These are phyloP conservation scores for Orbilia quercus DNA, from an alignment of 2,329 filamentous ascomycete species.

Conservation along the genomic window DNA sequence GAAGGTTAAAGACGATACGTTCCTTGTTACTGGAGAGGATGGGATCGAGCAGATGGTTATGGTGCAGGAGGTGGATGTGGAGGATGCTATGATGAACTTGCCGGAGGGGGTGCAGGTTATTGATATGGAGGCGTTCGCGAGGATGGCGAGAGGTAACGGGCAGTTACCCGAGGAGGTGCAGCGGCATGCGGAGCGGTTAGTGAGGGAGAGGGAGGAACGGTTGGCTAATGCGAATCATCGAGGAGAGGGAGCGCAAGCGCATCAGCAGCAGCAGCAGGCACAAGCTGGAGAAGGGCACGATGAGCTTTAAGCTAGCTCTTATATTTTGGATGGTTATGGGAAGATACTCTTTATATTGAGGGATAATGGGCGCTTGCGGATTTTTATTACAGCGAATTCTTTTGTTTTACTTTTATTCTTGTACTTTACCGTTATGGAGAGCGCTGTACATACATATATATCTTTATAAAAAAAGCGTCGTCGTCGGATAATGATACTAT, in stretches of 20 bases:
- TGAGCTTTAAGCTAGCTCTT: constrained; percentile 14
- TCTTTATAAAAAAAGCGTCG: neutral
- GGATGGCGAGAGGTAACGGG: constrained; percentile 62
- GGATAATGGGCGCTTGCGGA: neutral
- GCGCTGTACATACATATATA: neutral
- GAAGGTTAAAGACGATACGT: constrained; percentile 65
- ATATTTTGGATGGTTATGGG: neutral
- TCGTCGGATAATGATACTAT: too few species aligned
- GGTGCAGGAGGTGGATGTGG: constrained; percentile 73
- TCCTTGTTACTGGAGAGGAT: constrained; percentile 70
- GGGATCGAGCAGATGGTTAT: constrained; percentile 72
- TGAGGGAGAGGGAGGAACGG: constrained; percentile 47
- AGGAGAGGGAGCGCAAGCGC: constrained; percentile 59
- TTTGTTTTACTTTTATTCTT: neutral
- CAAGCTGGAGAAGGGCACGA: constrained; percentile 39
- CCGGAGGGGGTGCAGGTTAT: constrained; percentile 76
- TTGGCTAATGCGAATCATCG: too few species aligned
- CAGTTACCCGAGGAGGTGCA: constrained; percentile 59
- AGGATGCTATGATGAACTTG: constrained; percentile 74
- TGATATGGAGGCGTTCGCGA: constrained; percentile 78
- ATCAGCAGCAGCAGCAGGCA: constrained; percentile 58
- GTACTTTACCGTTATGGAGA: neutral
- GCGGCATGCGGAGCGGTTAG: constrained; percentile 56
- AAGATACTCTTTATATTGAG: neutral
- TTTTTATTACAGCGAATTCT: neutral